These are phyloP conservation scores for Sporobolus alterniflorus DNA, from an alignment of 202 grass and related monocot species.

Conservation along the genomic window DNA sequence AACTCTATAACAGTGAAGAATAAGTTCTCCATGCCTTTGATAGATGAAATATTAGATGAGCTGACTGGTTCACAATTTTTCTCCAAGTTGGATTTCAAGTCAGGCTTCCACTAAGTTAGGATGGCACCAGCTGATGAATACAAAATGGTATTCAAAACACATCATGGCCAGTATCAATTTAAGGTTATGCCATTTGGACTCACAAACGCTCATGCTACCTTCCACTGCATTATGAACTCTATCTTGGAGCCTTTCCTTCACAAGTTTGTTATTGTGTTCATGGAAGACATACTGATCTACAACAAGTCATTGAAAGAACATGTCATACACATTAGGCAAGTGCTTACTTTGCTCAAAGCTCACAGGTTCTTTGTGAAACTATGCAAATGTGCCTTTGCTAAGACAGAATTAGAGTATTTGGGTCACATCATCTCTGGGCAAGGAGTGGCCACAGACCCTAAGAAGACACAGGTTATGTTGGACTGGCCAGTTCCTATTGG, in stretches of 20 bases:
- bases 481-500: background rate
- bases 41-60: background rate
- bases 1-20: background rate
- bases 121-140: background rate
- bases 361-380: background rate
- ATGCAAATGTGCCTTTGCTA: background rate
- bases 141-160: background rate
- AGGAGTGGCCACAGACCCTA: background rate
- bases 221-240: background rate
- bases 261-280: background rate
- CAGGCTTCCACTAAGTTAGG: background rate
- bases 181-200: background rate
- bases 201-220: background rate
- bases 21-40: background rate
- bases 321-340: background rate
- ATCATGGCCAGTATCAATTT: background rate
- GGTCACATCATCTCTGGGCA: background rate
- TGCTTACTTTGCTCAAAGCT: fast-evolving
- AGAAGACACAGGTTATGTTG: background rate
- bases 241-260: background rate
- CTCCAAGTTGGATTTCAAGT: background rate
- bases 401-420: background rate
- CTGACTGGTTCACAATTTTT: background rate
- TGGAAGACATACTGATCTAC: background rate
- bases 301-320: background rate